These are phyloP conservation scores for Nitzschia sp. DNA, from an alignment of 108 stramenopile species.

Conservation along the genomic window DNA sequence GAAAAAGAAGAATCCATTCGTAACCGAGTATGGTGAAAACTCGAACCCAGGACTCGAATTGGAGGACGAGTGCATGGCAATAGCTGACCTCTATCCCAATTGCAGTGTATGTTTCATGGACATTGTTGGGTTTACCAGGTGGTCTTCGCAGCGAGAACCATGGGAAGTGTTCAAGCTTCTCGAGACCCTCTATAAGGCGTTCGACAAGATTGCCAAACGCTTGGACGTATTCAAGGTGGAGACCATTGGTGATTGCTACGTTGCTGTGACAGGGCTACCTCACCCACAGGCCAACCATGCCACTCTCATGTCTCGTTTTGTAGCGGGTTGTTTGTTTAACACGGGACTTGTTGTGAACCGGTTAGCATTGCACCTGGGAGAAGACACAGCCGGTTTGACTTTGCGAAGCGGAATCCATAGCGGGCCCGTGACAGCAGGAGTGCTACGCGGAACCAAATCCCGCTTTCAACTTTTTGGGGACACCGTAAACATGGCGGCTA, in stretches of 20 bases:
- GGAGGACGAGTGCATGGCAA: no score
- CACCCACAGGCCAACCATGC: slow-evolving; percentile 19
- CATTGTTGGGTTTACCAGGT: slow-evolving; percentile 23
- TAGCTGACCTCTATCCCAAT: slow-evolving; percentile 4
- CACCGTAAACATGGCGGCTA: no score
- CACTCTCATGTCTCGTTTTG: slow-evolving; percentile 19
- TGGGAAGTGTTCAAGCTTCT: slow-evolving; percentile 10
- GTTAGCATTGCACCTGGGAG: no score
- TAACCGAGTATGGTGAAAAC: background rate
- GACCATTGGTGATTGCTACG: slow-evolving; percentile 27
- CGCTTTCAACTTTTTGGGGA: no score
- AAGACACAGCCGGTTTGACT: no score
- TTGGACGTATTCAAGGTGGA: slow-evolving; percentile 12
- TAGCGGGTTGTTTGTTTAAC: slow-evolving; percentile 10
- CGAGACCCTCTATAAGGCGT: slow-evolving; percentile 1
- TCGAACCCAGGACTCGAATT: background rate
- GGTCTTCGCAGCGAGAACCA: slow-evolving; percentile 12
- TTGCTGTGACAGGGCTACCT: slow-evolving; percentile 46
- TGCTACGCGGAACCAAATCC: no score
- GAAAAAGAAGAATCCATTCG: background rate
- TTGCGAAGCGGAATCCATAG: no score
- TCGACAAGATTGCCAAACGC: slow-evolving; percentile 8
- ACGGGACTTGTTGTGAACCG: no score
- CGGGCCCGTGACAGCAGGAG: no score
- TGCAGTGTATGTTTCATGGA: slow-evolving; percentile 10